Base-by-base conservation (phyloP, 2,329 filamentous ascomycete genomes). In the Stachybotrys echinatus region DNA sequence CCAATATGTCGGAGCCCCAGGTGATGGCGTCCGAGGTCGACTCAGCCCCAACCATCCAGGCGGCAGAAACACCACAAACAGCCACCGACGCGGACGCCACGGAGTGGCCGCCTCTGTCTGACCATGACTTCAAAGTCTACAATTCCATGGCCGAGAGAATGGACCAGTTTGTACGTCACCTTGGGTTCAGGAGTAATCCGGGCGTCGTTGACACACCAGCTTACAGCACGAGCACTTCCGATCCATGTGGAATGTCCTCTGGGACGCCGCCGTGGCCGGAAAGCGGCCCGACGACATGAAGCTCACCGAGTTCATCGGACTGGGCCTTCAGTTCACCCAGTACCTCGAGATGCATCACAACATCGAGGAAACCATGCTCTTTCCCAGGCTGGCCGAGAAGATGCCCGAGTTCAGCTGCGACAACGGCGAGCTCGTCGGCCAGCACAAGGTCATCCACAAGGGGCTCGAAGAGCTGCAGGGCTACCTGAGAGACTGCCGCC, bases 291-390 rank as follows among this genome's bases (percentile, higher is more conserved):
- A 71, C 4, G 76, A 76, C 55, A 80, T 90, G 73, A 83, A 84
- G 1, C 77, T 89, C 14, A 77, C 79, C 23, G 77, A 86, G 55
- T 89, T 94, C 67, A 71, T 95, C 57, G 66, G 74, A 57, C 73
- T 77, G 22, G 88, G 85, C 27, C 73, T 89, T n/a, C 72, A 83
- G 45, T 90, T 96, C 65, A 78, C 81, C 56, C 75, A 77, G 17
- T 79, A 87, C 51, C 81, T 96, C n/a, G 79, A 81, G 10, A 69
- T 80, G 50, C 91, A 96, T 70, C 92, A 96, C 72, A 74, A 72
- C 50, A 92, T 95, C 61, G 92, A 96, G 66, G 91, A 96, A 68
- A 70, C 74, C 23, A 81, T 90, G 65, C 75, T 96, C 39, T 96
- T 95, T 66, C 92, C 91, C 1, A 62, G 85, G 1, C 78, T 96